Evolutionary conservation across 2,329 filamentous ascomycete species (phyloP).

Genomic region (Calonectria hongkongensis): DNA sequence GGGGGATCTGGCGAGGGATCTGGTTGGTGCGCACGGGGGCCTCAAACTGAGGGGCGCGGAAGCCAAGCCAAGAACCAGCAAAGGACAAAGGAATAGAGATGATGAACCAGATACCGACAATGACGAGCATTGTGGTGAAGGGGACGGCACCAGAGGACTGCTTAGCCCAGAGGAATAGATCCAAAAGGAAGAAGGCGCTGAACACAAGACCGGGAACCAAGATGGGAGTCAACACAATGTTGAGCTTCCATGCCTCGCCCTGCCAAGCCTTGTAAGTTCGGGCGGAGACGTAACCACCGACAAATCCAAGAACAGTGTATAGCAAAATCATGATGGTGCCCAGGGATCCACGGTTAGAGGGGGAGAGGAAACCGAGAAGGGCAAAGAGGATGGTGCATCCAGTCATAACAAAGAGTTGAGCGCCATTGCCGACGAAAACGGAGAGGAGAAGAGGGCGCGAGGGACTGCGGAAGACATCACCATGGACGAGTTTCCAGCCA

Average conservation of each 20-base stretch:
- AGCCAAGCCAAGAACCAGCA: conserved; percentile 93
- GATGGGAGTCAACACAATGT: conserved; percentile 90
- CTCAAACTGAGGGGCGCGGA: conserved; percentile 83
- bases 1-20: conserved; percentile 97
- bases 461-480: conserved; percentile 95
- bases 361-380: conserved; percentile 94
- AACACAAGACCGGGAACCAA: conserved; percentile 93
- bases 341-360: conserved; percentile 94
- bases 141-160: conserved; percentile 94
- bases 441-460: conserved; percentile 89
- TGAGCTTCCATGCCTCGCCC: conserved; percentile 95
- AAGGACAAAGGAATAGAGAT: conserved; percentile 95
- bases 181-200: conserved; percentile 90
- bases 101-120: conserved; percentile 96
- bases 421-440: conserved; percentile 92
- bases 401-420: conserved; percentile 98
- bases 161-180: conserved; percentile 97
- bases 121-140: conserved; percentile 96
- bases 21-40: conserved; percentile 96
- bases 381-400: conserved; percentile 96
- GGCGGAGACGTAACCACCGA: conserved; percentile 92
- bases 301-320: conserved; percentile 93
- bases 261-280: conserved; percentile 96
- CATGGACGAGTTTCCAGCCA: conserved; percentile 98
- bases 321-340: conserved; percentile 95